Evolutionary conservation across 129 eudicot genomes (phyloP), one percentile per base, ranked within the genome.

Genomic region (Flaveria ramosissima): DNA sequence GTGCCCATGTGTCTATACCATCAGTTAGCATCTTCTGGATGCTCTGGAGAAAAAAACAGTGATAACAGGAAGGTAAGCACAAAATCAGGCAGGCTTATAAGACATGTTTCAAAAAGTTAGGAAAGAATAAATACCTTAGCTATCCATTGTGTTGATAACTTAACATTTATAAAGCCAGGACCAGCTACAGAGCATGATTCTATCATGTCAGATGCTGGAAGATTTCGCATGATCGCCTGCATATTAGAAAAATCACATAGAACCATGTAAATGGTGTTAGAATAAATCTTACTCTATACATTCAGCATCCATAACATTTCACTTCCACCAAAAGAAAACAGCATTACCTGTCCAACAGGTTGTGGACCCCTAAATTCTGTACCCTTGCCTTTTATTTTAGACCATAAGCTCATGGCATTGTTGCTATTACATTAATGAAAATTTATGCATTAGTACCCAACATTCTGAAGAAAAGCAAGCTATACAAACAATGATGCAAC

Each of bases 1-100:
- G 97, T 4, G 97, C 94, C 97, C 94, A 89, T 56, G 85, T 85
- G 53, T 86, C 90, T 55, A 95, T 85, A 53, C 99, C 97, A 59
- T 92, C 83, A 1, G 27, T 74, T 36, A 95, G 85, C 99, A 95
- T 95, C 76, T 84, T 86, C 24, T 86, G 92, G 19, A 95, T 88
- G 36, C 86, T 89, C 97, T 95, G 87, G 80, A 80, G n/a, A 13
- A 32, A 59, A 73, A 53, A 30, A 66, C 23, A 50, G 36, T 46
- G 13, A 47, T 14, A 26, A 59, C 16, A 24, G 4, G 27, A 9
- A 50, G 24, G 16, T 42, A 72, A 39, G 41, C 43, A 42, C 27
- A 11, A 42, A 24, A 14, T 13, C 16, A 45, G 45, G 30, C 9
- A 8, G 50, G 17, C 19, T 14, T 14, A 9, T 17, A 72, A 63